Evolutionary conservation across 306 rosid genomes (phyloP), one percentile per base, ranked within the genome.

Genomic region (Gleditsia sinensis): DNA sequence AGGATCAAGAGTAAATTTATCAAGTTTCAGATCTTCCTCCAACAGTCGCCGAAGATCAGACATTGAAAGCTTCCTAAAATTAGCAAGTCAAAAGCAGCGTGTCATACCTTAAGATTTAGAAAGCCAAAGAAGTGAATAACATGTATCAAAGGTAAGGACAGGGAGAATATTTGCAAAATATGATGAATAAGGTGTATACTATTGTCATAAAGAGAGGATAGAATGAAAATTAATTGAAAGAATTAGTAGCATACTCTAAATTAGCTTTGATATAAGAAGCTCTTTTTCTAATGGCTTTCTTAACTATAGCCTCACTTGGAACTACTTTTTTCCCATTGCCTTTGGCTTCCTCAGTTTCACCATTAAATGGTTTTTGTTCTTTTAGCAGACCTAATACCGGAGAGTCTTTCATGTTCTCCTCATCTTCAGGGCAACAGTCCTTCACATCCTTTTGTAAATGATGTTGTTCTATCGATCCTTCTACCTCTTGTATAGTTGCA

Each of bases 1-100:
- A 45, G 90, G 75, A 81, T 94, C 98, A 60, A 94, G 95, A 72
- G 86, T 33, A 81, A 76, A 64, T 70, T 73, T 75, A 59, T 82
- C 86, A 64, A 94, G 92, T 71, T 84, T 79, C 80, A 94, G 97
- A 82, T 94, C 98, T 83, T 83, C 82, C 84, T 94, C 98, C 84
- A 94, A 74, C 56, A 91, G 84, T 53, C 98, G 89, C 28, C 97
- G 98, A 71, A 94, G 90, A 74, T 86, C 90, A 64, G 85, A 91
- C 91, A 89, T 76, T 9, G 98, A 89, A 60, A 92, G 69, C 59
- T 82, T 78, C 68, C 99, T 94, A 90, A 59, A 78, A 65, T 51
- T 74, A 81, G 69, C 53, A 59, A 58, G 77, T 40, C 14, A 78
- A 70, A 8, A 70, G 59, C 2, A 25, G 71, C n/a, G 8, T 33